Percentiles rank a stretch among this genome's conserved stretches.
Conservation (phyloP, 306 rosid genomes). For the Rosa persica region DNA sequence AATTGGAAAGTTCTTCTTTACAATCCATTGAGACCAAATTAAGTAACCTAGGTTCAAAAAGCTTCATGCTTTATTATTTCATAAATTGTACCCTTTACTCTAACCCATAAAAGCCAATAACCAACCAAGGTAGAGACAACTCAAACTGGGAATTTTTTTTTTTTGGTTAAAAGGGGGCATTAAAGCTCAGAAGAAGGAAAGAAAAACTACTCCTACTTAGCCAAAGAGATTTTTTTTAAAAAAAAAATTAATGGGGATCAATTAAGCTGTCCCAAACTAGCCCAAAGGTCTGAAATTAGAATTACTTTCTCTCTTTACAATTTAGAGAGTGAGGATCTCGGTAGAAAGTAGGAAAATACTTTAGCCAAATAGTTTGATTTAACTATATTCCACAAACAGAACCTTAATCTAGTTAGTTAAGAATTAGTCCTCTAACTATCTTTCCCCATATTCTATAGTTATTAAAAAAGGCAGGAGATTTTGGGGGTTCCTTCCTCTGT, state of each 20-base stretch:
- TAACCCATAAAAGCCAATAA: neutral
- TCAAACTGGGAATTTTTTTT: neutral
- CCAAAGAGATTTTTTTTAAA: too few relatives aligned
- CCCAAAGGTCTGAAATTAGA: too few relatives aligned
- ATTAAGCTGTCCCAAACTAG: too few relatives aligned
- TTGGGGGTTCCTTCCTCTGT: neutral
- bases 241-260: too few relatives aligned
- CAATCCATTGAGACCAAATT: slow-evolving; percentile 11
- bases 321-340: too few relatives aligned
- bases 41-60: slow-evolving; percentile 3
- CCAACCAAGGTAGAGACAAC: neutral
- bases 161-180: too few relatives aligned
- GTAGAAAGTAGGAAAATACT: too few relatives aligned
- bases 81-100: neutral
- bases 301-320: too few relatives aligned
- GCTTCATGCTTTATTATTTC: neutral
- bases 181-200: too few relatives aligned
- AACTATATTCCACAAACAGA: neutral
- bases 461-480: neutral
- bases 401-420: neutral
- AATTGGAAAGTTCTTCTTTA: slow-evolving; percentile 4
- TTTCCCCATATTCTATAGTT: neutral
- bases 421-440: neutral
- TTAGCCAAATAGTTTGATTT: neutral
- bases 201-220: too few relatives aligned